These are phyloP conservation scores for Mariannaea elegans DNA, from an alignment of 2,329 filamentous ascomycete genomes.

Conservation along the genomic window DNA sequence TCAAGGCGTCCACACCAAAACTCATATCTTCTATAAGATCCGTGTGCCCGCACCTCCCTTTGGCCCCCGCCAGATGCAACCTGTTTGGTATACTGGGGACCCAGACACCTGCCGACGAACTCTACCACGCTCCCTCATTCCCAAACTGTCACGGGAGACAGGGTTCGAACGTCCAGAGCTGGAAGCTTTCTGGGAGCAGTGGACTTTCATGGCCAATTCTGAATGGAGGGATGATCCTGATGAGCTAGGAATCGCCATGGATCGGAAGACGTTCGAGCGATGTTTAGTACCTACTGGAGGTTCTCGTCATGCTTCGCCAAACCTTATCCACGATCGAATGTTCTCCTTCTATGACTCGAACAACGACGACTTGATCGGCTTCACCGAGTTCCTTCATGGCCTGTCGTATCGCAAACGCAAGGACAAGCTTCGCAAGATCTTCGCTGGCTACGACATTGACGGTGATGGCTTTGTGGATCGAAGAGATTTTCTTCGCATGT, in stretches of 20 bases:
- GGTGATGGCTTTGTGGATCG: conserved; percentile 85
- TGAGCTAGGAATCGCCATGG: conserved; percentile 82
- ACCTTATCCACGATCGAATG: conserved; percentile 94
- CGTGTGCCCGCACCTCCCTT: conserved; percentile 88
- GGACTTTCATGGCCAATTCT: conserved; percentile 89
- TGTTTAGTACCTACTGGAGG: conserved; percentile 88
- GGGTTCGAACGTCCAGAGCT: conserved; percentile 87
- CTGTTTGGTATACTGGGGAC: conserved; percentile 89
- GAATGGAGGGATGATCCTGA: conserved; percentile 86
- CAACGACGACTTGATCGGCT: conserved; percentile 86
- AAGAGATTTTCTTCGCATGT: conserved; percentile 89
- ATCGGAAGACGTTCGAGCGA: conserved; percentile 90
- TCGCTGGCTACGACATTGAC: conserved; percentile 91
- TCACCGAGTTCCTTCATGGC: conserved; percentile 89
- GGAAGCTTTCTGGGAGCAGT: conserved; percentile 96
- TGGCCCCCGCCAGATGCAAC: conserved; percentile 80
- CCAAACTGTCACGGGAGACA: conserved; percentile 74
- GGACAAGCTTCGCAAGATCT: conserved; percentile 77
- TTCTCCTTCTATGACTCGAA: conserved; percentile 97
- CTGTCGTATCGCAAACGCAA: conserved; percentile 75
- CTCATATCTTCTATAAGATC: conserved; percentile 97
- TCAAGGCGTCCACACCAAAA: conserved; percentile 80
- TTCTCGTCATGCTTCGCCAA: conserved; percentile 80
- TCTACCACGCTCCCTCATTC: conserved; percentile 73
- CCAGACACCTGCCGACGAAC: conserved; percentile 74